Conservation (phyloP, 495 filamentous ascomycete genomes). For the Cercophora newfieldiana region DNA sequence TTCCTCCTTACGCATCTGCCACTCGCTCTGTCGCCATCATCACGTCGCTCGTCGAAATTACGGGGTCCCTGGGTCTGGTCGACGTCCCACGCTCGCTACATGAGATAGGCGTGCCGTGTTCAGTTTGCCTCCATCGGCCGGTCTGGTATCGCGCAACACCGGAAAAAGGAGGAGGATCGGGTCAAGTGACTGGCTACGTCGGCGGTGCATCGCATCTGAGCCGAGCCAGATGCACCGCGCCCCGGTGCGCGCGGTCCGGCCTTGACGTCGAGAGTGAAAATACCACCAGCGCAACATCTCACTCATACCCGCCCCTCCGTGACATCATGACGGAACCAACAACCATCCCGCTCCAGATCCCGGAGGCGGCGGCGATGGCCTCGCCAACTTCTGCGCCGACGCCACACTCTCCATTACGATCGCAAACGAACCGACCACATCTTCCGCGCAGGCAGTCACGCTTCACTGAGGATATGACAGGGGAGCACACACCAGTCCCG, state of each 20-base stretch:
- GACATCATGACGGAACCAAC: not conserved
- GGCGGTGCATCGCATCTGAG: not conserved
- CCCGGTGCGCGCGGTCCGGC: not conserved
- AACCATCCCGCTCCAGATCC: not conserved
- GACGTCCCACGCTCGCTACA: not conserved
- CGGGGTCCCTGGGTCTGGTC: not conserved
- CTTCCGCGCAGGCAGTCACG: slow-evolving; percentile 30
- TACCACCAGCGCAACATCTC: too few species aligned
- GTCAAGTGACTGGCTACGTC: not conserved
- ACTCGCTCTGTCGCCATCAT: not conserved
- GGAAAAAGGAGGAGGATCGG: not conserved
- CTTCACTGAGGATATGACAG: slow-evolving; percentile 33
- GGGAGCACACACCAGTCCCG: slow-evolving; percentile 28
- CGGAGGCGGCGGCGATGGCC: not conserved
- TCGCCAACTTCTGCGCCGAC: not conserved
- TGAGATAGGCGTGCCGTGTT: not conserved
- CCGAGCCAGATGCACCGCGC: not conserved
- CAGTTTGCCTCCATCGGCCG: not conserved
- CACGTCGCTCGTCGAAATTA: not conserved
- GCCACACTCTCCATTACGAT: not conserved
- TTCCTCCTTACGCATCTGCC: not conserved
- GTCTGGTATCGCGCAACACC: not conserved
- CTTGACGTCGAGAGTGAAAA: not conserved
- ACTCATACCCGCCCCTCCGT: too few species aligned
- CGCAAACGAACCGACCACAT: slow-evolving; percentile 10